These are phyloP conservation scores for Cercospora beticola DNA, from an alignment of 2,329 filamentous ascomycete genomes.

Conservation along the genomic window DNA sequence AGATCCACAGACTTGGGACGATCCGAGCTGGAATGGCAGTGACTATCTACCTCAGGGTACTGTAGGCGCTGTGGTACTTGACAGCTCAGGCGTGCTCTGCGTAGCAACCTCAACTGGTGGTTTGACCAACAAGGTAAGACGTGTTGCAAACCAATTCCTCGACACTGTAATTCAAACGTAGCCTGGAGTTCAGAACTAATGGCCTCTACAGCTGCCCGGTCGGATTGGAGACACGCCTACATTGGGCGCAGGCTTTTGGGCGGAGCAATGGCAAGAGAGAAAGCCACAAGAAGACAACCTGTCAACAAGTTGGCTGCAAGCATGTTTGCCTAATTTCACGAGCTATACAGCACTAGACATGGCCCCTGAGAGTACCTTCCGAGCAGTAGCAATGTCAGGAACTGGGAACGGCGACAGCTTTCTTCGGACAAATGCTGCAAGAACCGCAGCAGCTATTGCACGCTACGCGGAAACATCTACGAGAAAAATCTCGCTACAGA, in stretches of 20 bases:
- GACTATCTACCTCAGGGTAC: conserved; percentile 81
- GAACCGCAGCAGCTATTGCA: conserved; percentile 71
- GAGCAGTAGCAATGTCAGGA: conserved; percentile 37
- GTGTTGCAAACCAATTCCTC: not conserved
- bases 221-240: conserved; percentile 84
- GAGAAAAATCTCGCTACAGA: conserved; percentile 46
- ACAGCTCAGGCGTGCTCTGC: conserved; percentile 71
- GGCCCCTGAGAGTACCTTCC: not conserved
- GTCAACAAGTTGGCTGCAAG: conserved; percentile 8
- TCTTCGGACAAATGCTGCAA: conserved; percentile 67
- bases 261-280: conserved; percentile 68
- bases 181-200: not conserved
- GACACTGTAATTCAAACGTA: not conserved
- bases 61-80: conserved; percentile 77
- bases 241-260: conserved; percentile 72
- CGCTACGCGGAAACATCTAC: conserved; percentile 54
- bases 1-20: not conserved
- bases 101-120: conserved; percentile 69
- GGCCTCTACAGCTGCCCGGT: conserved; percentile 58
- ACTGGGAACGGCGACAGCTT: conserved; percentile 85
- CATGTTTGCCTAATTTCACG: conserved; percentile 30
- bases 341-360: conserved; percentile 23
- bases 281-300: not conserved
- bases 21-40: conserved; percentile 54
- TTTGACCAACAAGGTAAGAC: conserved; percentile 70